Evolutionary conservation across 768 basidiomycete species (phyloP).

Genomic region (Ramaria sp.): DNA sequence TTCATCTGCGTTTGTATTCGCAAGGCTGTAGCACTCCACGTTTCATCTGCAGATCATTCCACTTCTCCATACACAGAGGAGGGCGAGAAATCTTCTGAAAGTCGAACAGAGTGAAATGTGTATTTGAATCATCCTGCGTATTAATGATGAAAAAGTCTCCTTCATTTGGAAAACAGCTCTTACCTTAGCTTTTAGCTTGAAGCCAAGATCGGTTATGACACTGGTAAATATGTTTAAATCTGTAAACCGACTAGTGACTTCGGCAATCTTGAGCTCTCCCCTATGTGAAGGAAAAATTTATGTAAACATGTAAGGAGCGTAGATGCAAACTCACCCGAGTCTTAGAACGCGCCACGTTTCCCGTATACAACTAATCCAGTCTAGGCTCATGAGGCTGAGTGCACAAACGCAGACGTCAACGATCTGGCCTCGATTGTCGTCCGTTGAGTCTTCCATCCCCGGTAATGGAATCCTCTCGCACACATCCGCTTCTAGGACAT

Average conservation of each 20-base stretch:
- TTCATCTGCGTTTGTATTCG: conserved; percentile 82
- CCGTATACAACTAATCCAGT: conserved; percentile 85
- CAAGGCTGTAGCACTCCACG: conserved; percentile 69
- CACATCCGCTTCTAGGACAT: conserved; percentile 85
- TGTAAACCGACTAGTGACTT: conserved; percentile 78
- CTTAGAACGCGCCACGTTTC: conserved; percentile 87
- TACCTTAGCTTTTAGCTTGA: conserved; percentile 62
- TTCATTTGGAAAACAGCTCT: neutral
- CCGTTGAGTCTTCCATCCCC: conserved; percentile 35
- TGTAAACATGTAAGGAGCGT: neutral
- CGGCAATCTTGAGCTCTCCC: conserved; percentile 78
- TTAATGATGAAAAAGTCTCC: neutral
- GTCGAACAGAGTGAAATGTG: conserved; percentile 78
- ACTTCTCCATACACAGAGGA: conserved; percentile 44
- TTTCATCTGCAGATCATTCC: conserved; percentile 41
- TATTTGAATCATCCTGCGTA: conserved; percentile 64
- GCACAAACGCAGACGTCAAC: conserved; percentile 91
- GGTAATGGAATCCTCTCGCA: conserved; percentile 75
- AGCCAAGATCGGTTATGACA: conserved; percentile 59
- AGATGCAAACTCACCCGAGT: conserved; percentile 46
- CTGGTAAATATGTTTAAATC: conserved; percentile 55
- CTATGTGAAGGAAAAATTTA: conserved; percentile 24
- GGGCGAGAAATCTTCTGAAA: conserved; percentile 52
- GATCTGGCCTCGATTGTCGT: conserved; percentile 53
- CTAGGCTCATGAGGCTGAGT: conserved; percentile 92